A percentile compares a stretch with the other conserved stretches of the same genome.
These are phyloP conservation scores for Acanthamoeba healyi DNA, from an alignment of 208 protist species.

Conservation along the genomic window DNA sequence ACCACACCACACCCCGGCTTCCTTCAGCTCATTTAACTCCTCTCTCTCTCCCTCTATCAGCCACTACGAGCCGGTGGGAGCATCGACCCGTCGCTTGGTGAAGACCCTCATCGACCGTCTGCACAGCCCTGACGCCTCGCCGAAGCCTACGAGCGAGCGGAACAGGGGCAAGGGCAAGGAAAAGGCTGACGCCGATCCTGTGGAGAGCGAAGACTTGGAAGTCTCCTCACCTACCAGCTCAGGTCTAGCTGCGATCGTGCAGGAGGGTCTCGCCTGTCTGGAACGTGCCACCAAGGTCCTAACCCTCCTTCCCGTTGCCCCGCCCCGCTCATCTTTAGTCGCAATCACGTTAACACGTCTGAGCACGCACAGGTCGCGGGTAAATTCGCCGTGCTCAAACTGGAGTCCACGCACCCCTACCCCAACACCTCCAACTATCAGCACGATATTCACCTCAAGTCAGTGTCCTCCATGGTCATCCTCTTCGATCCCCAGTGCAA, in stretches of 20 bases:
- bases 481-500: constrained; percentile 12
- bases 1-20: no score
- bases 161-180: constrained; percentile 3
- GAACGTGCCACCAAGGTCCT: no score
- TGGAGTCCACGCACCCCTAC: constrained; percentile 54
- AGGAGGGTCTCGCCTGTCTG: neutral
- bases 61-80: no score
- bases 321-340: no score
- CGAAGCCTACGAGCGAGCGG: no score
- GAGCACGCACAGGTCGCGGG: neutral
- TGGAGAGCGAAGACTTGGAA: neutral
- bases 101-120: no score
- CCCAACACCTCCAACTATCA: constrained; percentile 38
- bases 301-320: no score
- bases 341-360: no score
- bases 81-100: no score
- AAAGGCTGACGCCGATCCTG: neutral
- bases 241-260: neutral
- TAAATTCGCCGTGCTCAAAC: neutral
- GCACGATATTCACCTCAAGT: neutral
- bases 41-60: no score
- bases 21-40: no score
- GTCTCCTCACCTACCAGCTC: neutral
- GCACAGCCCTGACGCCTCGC: no score
- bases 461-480: constrained; percentile 12